phyloP scores from a whole-genome alignment of 2,329 filamentous ascomycete species.

The Ophiosphaerella herpotricha region DNA sequence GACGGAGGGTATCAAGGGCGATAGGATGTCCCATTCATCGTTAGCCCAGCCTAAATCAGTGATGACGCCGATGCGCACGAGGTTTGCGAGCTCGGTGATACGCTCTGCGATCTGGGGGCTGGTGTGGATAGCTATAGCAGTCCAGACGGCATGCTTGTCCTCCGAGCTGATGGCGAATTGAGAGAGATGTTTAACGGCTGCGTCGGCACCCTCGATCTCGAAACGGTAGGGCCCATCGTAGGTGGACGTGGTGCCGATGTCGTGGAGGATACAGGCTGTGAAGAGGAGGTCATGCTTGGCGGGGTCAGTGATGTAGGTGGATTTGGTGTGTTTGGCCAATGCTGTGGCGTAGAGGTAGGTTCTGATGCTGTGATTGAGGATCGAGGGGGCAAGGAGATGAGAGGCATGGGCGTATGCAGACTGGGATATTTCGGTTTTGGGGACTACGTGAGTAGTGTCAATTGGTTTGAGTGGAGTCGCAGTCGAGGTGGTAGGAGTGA shows the following conservation, averaged over 20 bases:
- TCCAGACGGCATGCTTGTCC: conserved; percentile 50
- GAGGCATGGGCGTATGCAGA: conserved; percentile 57
- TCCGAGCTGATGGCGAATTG: conserved; percentile 22
- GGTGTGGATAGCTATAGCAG: conserved; percentile 52
- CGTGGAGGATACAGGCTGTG: conserved; percentile 68
- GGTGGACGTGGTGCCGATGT: conserved; percentile 68
- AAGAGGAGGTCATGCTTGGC: conserved; percentile 54
- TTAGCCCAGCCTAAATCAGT: conserved; percentile 47
- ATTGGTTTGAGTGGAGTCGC: not conserved
- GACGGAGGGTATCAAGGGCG: conserved; percentile 18
- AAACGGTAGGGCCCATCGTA: conserved; percentile 47
- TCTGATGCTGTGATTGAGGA: conserved; percentile 72
- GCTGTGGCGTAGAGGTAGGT: conserved; percentile 66
- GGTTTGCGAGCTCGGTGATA: conserved; percentile 45
- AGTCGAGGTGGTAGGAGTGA: not conserved
- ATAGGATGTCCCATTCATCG: conserved; percentile 21
- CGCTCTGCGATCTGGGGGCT: conserved; percentile 52
- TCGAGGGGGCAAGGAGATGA: conserved; percentile 56
- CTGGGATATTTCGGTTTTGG: conserved; percentile 52
- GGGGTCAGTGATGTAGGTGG: conserved; percentile 32
- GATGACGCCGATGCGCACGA: conserved; percentile 46
- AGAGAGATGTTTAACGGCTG: conserved; percentile 41
- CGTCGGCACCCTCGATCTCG: conserved; percentile 53
- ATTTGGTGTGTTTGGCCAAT: conserved; percentile 32
- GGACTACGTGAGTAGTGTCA: conserved; percentile 36